Base-by-base conservation (phyloP, 1,139 yeast species). In the Scheffersomyces titani region DNA sequence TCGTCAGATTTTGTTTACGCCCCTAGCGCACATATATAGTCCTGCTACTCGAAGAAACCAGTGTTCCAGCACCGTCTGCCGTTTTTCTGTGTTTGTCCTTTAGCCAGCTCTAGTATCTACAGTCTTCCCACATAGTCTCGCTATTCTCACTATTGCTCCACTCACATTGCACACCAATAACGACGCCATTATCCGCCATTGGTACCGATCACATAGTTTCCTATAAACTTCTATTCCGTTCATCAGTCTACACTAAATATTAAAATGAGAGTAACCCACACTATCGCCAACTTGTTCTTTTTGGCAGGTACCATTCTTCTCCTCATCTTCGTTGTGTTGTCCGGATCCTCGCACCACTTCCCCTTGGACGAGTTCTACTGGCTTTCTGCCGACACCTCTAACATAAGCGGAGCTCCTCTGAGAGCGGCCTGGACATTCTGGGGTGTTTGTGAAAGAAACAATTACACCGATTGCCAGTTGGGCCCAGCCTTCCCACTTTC, bases 371-470 rank as follows among this genome's bases (percentile, higher is more conserved):
- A 74, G 53, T 88, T 89, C 65, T 89, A 86, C 74, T 88, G 92
- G 92, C 68, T 89, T 51, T 77, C 83, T 69, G 94, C 88, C 53
- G 88, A 88, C 68, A 89, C 94, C 53, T 71, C 84, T 1, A 69
- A 69, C 54, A 86, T 88, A 56, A 61, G 80, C 9, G 75, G 77
- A 57, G 91, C 92, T n/a, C 80, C 82, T 46, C 58, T 71, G 44
- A 64, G 64, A 57, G 76, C 91, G 19, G 85, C 90, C 62, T 89
- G 94, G 94, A 87, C 93, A 2, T 89, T 86, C 77, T 89, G 96
- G 96, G 94, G 94, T 64, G 82, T 88, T 51, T 88, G 92, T 72
- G 80, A 81, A 55, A 74, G 75, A 52, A 54, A 63, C 21, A 67
- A 74, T 65, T 74, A 75, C 61, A 74, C 80, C 53, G 83, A 88